Conservation (phyloP, 352 stramenopile species). For the Phytophthora sansomeana region DNA sequence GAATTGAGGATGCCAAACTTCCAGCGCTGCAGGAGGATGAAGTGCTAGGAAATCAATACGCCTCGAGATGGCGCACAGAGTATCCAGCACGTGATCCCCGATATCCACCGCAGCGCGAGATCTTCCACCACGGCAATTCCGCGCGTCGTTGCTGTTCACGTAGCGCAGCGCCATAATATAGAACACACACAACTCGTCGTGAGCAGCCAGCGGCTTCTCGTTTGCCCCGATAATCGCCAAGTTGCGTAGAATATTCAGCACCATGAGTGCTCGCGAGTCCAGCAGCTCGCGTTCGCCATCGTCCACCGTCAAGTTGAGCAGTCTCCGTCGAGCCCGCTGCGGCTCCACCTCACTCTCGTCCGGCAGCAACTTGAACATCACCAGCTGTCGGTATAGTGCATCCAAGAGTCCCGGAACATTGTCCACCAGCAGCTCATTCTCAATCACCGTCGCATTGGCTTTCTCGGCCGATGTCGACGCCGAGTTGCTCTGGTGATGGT, state of each 20-base stretch:
- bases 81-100: slow-evolving; percentile 78
- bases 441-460: slow-evolving; percentile 40
- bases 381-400: slow-evolving; percentile 75
- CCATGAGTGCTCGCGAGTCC: slow-evolving; percentile 56
- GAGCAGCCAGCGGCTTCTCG: slow-evolving; percentile 65
- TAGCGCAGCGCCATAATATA: slow-evolving; percentile 67
- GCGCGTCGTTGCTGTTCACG: slow-evolving; percentile 39
- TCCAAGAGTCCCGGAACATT: slow-evolving; percentile 78
- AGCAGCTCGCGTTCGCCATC: slow-evolving; percentile 63
- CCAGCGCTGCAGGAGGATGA: slow-evolving; percentile 57
- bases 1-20: slow-evolving; percentile 69
- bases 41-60: slow-evolving; percentile 76
- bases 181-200: slow-evolving; percentile 73
- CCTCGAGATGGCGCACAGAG: slow-evolving; percentile 74
- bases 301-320: slow-evolving; percentile 58
- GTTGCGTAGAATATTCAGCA: slow-evolving; percentile 87
- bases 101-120: slow-evolving; percentile 53
- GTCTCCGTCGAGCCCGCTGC: slow-evolving; percentile 27
- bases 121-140: slow-evolving; percentile 27
- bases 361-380: slow-evolving; percentile 58
- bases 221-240: slow-evolving; percentile 78
- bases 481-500: slow-evolving; percentile 34
- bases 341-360: slow-evolving; percentile 33
- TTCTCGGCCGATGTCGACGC: slow-evolving; percentile 13
- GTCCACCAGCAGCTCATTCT: slow-evolving; percentile 72